Conservation (phyloP, 2,329 filamentous ascomycete species). For the Neospermospora avenae region DNA sequence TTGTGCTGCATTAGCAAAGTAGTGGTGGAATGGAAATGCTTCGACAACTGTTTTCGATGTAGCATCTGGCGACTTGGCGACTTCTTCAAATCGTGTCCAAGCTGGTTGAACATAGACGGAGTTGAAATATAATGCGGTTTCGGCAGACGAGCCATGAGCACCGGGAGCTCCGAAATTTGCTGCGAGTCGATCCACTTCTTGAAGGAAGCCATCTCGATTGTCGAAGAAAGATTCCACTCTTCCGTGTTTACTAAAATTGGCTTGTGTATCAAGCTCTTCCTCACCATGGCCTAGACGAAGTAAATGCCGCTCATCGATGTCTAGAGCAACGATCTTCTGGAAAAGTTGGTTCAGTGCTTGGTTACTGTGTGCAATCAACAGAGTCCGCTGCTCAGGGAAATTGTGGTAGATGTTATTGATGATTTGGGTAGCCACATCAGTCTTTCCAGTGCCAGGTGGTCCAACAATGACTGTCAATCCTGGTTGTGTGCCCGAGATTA, state of each 20-base stretch:
- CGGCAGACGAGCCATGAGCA: slow-evolving; percentile 92
- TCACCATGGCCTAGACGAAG: slow-evolving; percentile 92
- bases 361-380: slow-evolving; percentile 94
- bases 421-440: slow-evolving; percentile 97
- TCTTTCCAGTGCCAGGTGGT: slow-evolving; percentile 95
- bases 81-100: slow-evolving; percentile 81
- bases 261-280: slow-evolving; percentile 83
- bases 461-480: slow-evolving; percentile 92
- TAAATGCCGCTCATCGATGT: slow-evolving; percentile 93
- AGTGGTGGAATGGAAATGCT: slow-evolving; percentile 82
- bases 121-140: slow-evolving; percentile 97
- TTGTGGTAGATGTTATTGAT: slow-evolving; percentile 99
- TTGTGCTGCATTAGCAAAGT: slow-evolving; percentile 84
- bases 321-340: slow-evolving; percentile 92
- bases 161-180: slow-evolving; percentile 82
- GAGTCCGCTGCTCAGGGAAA: slow-evolving; percentile 86
- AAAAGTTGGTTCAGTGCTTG: slow-evolving; percentile 97
- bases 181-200: slow-evolving; percentile 83
- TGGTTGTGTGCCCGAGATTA: slow-evolving; percentile 89
- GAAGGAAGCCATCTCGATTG: slow-evolving; percentile 73
- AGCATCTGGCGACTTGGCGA: slow-evolving; percentile 52
- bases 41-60: slow-evolving; percentile 61
- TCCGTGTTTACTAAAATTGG: slow-evolving; percentile 89
- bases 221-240: slow-evolving; percentile 94
- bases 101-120: slow-evolving; percentile 84